Conservation (phyloP, 108 stramenopile genomes). For the Cylindrotheca closterium region DNA sequence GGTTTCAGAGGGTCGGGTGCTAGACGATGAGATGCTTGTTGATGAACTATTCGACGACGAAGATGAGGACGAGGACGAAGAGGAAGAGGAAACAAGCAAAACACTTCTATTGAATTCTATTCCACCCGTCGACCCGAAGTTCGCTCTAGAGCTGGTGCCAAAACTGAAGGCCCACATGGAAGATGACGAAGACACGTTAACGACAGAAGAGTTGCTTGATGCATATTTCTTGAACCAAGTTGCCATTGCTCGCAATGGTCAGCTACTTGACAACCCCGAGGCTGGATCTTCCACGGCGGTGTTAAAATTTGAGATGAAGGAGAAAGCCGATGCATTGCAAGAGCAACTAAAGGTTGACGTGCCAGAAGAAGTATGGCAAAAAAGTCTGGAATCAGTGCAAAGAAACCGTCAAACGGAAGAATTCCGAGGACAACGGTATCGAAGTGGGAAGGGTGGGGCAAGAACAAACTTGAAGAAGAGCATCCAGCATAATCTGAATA, state of each 20-base stretch:
- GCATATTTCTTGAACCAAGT: constrained; percentile 74
- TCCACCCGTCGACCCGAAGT: constrained; percentile 78
- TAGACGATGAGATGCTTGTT: constrained; percentile 63
- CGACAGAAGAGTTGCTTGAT: constrained; percentile 63
- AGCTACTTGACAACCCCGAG: constrained; percentile 24
- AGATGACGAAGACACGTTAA: constrained; percentile 28
- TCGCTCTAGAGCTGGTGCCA: constrained; percentile 50
- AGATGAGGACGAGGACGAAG: constrained; percentile 59
- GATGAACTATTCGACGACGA: constrained; percentile 70
- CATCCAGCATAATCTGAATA: constrained; percentile 70
- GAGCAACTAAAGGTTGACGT: constrained; percentile 45
- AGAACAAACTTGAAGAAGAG: constrained; percentile 47
- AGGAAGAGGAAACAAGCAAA: constrained; percentile 43
- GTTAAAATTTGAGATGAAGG: constrained; percentile 38
- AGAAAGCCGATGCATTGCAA: constrained; percentile 37
- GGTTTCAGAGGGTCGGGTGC: constrained; percentile 40
- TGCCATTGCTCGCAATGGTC: constrained; percentile 37
- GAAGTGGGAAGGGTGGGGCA: constrained; percentile 53
- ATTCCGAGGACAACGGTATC: constrained; percentile 37
- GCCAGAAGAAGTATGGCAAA: constrained; percentile 26
- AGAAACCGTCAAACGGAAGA: constrained; percentile 12
- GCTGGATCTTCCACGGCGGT: constrained; percentile 14
- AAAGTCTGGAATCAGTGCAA: constrained; percentile 12
- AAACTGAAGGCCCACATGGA: constrained; percentile 30
- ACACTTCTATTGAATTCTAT: constrained; percentile 61